Base-by-base conservation (phyloP, 2,329 filamentous ascomycete species). In the Zymoseptoria tritici region DNA sequence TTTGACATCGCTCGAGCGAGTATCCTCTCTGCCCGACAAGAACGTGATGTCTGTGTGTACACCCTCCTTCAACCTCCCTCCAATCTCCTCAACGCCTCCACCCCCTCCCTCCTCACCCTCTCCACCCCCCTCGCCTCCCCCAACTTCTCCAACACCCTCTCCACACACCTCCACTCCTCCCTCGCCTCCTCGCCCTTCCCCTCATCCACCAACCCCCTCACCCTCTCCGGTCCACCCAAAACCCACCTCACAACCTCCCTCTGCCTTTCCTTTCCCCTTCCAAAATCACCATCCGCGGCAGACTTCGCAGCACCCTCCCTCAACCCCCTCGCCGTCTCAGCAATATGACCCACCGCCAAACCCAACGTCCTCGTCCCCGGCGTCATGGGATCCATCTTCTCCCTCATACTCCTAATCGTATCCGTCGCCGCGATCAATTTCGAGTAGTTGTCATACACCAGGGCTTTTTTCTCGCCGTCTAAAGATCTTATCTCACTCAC, bases 371-470 rank as follows among this genome's bases (percentile, higher is more conserved):
- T 85, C 2, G 86, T 88, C 74, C 88, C 85, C 1, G 88, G 87
- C 61, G 87, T 88, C 53, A 91, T 72, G 3, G 88, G 88, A 68
- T 91, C 89, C 88, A 93, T 92, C 64, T 86, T 90, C 31, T 84
- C 81, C 60, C 89, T 81, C 89, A 94, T 92, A 79, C 90, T 91
- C 55, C 89, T 84, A 70, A 99, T 99, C 2, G 93, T 97, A 75
- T 96, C 93, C 9, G 95, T 97, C 1, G 94, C 94, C n/a, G 88
- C 85, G 66, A 99, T 97, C 66, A 99, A 78, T 77, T 97, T 97
- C 67, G 89, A 94, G 75, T 97, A 99, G 73, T 99, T 99, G 74
- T 99, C 93, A 74, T 99, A 99, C 4, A 99, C 94, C 62, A 99
- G 78, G 1, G 93, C 92, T 77, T 99, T 99, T 75, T 94, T 89